Evolutionary conservation across 23 red algal genomes (phyloP).

Genomic region (Gracilaria domingensis): DNA sequence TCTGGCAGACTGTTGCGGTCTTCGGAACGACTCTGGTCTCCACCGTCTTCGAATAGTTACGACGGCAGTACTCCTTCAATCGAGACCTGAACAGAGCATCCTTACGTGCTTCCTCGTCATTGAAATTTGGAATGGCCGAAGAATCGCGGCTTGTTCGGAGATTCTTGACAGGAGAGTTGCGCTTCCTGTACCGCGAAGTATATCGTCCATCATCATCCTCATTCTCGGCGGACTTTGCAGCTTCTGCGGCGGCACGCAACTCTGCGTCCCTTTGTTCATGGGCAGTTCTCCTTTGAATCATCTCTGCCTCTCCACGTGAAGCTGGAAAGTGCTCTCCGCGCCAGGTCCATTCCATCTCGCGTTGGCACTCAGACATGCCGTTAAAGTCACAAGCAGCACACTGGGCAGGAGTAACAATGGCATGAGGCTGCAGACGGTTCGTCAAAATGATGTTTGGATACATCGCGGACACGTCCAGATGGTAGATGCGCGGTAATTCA

Average conservation of each 20-base stretch:
- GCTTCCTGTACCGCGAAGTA: slow-evolving; percentile 14
- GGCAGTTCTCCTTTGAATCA: slow-evolving; percentile 73
- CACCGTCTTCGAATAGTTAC: slow-evolving; percentile 71
- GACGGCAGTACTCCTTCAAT: slow-evolving; percentile 90
- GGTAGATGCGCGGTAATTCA: slow-evolving; percentile 92
- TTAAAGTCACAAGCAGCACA: slow-evolving; percentile 98
- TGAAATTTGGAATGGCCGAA: slow-evolving; percentile 51
- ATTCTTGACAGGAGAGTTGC: not conserved
- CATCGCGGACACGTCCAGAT: slow-evolving; percentile 99
- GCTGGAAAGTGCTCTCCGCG: slow-evolving; percentile 95
- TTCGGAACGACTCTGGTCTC: slow-evolving; percentile 68
- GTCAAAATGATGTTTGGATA: slow-evolving; percentile 99
- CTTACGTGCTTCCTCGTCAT: slow-evolving; percentile 69
- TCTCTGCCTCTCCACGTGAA: slow-evolving; percentile 89
- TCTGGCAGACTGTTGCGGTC: slow-evolving; percentile 90
- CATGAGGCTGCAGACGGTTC: slow-evolving; percentile 97
- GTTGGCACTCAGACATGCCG: slow-evolving; percentile 84
- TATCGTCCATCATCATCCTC: slow-evolving; percentile 3
- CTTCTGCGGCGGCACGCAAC: not conserved
- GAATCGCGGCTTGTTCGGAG: not conserved
- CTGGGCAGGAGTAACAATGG: slow-evolving; percentile 78
- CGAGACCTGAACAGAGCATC: slow-evolving; percentile 63
- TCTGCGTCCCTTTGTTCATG: slow-evolving; percentile 59
- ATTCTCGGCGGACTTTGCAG: not conserved
- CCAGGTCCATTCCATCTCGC: slow-evolving; percentile 97